These are phyloP conservation scores for Saccharomyces jurei DNA, from an alignment of 805 yeast species.

Conservation along the genomic window DNA sequence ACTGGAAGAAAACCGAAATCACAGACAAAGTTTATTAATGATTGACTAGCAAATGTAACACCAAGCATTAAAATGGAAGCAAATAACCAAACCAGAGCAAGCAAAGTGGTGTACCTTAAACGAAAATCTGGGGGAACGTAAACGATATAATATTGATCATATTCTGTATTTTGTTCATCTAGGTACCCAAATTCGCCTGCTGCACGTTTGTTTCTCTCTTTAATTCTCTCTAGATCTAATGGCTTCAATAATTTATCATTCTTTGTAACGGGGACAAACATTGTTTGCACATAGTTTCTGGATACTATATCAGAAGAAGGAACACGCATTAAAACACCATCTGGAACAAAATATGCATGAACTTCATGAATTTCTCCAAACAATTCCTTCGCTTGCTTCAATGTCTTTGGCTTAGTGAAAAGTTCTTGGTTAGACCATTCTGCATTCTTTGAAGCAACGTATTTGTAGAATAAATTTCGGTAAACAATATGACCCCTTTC, in stretches of 20 bases:
- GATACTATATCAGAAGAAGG: slow-evolving; percentile 78
- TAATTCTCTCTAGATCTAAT: slow-evolving; percentile 20
- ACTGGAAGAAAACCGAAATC: slow-evolving; percentile 7
- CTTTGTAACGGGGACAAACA: slow-evolving; percentile 78
- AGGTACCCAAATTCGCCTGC: slow-evolving; percentile 38
- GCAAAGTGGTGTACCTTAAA: slow-evolving; percentile 39
- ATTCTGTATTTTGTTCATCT: slow-evolving; percentile 35
- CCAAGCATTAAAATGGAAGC: slow-evolving; percentile 31
- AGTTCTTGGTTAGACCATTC: slow-evolving; percentile 41
- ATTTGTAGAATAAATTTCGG: slow-evolving; percentile 39
- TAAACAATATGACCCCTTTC: slow-evolving; percentile 67
- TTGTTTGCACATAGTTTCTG: slow-evolving; percentile 48
- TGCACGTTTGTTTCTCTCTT: slow-evolving; percentile 30
- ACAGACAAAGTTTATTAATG: slow-evolving; percentile 9
- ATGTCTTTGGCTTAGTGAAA: slow-evolving; percentile 47
- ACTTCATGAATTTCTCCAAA: slow-evolving; percentile 37
- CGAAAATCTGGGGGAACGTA: slow-evolving; percentile 80
- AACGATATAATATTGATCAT: slow-evolving; percentile 57
- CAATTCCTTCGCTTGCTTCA: slow-evolving; percentile 35
- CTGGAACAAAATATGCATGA: slow-evolving; percentile 60
- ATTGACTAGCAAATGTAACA: slow-evolving; percentile 15
- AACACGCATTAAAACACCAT: slow-evolving; percentile 77
- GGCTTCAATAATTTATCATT: slow-evolving; percentile 55
- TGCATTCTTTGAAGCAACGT: slow-evolving; percentile 33
- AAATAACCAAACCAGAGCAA: slow-evolving; percentile 39